Evolutionary conservation across 2,329 filamentous ascomycete species (phyloP), one percentile per base, ranked within the genome.

Genomic region (Aspergillus uvarum): DNA sequence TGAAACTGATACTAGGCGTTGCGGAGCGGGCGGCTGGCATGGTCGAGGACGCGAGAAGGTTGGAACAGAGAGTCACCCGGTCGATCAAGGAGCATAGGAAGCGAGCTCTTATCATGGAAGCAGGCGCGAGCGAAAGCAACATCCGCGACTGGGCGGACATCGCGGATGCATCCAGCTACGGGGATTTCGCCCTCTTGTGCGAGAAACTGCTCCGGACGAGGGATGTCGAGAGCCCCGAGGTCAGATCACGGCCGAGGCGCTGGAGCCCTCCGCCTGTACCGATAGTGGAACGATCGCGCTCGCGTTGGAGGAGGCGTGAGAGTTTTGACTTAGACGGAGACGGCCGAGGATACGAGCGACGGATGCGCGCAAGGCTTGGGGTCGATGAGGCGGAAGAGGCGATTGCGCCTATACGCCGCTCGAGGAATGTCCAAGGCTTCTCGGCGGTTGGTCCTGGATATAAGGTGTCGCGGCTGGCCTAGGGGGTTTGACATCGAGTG

Each of bases 371-470:
- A 2, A 16, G 38, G 38, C 38, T 44, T 19, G 38, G 38, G 16
- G 38, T 44, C 2, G 38, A 44, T 19, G 38, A 44, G 14, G 38
- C 38, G 2, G 38, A 44, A 16, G 38, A 44, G 38, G 38, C 38
- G 38, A 44, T 44, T 19, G 38, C 38, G 14, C 38, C 38, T 44
- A 44, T 14, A 16, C 38, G 8, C 6, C 38, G 38, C 38, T 44
- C 38, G 14, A 44, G 38, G 5, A 44, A 44, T 19, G 38, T 44
- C 6, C 38, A 44, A 2, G 38, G 38, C 14, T 44, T 58, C 19
- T 53, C 50, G 8, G 56, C 56, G 3, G 56, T 58, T 14, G 56
- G 56, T 2, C 56, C 56, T 3, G 56, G 56, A 7, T 58, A 58
- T 14, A 42, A 58, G 24, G 50, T 58, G 16, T 58, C 56, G 8